Evolutionary conservation across 331 rosid species (phyloP).

Genomic region (Stylosanthes scabra): DNA sequence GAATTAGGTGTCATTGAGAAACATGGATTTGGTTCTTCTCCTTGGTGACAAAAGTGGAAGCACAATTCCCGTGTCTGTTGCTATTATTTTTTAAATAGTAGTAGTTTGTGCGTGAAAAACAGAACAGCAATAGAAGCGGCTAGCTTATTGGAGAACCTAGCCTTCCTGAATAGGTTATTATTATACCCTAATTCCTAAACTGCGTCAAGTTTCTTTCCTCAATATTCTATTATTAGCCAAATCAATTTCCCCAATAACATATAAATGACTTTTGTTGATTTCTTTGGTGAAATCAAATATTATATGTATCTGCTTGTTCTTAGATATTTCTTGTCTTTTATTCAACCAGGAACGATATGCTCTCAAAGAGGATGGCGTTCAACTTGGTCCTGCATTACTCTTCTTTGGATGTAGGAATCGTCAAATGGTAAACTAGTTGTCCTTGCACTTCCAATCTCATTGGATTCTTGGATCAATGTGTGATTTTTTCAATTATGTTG

Average conservation of each 20-base stretch:
- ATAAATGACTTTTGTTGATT: neutral
- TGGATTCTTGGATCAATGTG: constrained; percentile 19
- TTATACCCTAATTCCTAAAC: neutral
- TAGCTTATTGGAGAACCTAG: neutral
- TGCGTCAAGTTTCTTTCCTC: too few species aligned
- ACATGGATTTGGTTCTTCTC: constrained; percentile 12
- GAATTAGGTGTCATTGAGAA: neutral
- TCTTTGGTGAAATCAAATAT: neutral
- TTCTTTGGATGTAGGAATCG: constrained; percentile 98
- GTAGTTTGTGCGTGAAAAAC: neutral
- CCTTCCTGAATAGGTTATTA: neutral
- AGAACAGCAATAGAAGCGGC: neutral
- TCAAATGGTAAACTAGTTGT: constrained; percentile 63
- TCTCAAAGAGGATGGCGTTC: constrained; percentile 72
- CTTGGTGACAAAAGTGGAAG: constrained; percentile 13
- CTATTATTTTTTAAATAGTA: neutral
- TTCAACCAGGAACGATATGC: constrained; percentile 80
- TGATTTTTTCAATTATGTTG: constrained; percentile 38
- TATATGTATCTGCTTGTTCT: constrained; percentile 30
- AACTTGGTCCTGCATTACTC: constrained; percentile 82
- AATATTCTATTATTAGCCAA: neutral
- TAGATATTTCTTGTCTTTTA: constrained; percentile 28
- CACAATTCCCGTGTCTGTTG: neutral
- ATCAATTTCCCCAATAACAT: constrained; percentile 13
- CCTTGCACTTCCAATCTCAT: constrained; percentile 8